Evolutionary conservation across 2,329 filamentous ascomycete species (phyloP).

Genomic region (Blumeria hordei): DNA sequence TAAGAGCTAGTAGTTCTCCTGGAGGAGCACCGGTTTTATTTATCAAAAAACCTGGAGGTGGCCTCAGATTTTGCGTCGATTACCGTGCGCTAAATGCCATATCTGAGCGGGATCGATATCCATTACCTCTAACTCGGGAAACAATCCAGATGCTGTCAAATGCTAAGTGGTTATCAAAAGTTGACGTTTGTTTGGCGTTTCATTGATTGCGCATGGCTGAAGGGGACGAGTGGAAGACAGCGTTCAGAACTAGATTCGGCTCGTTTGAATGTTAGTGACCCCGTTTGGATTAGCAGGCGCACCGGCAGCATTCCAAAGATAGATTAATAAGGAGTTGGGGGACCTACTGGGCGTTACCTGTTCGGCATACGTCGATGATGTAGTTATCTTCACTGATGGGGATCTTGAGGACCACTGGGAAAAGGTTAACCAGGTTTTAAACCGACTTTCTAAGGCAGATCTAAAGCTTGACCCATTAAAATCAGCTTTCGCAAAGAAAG

Average conservation of each 20-base stretch:
- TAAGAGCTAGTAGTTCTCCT: not conserved
- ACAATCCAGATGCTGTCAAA: not conserved
- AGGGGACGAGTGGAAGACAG: not conserved
- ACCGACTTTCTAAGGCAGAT: not conserved
- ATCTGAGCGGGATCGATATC: not conserved
- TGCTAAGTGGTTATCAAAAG: not conserved
- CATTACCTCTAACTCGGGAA: not conserved
- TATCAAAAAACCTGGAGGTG: not conserved
- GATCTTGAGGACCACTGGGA: not conserved
- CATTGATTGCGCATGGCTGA: not conserved
- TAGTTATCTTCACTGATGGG: not conserved
- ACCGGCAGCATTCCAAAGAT: not conserved
- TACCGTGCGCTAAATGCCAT: not conserved
- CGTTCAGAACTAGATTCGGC: not conserved
- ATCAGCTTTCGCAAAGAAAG: not conserved
- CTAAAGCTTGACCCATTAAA: not conserved
- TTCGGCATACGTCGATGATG: not conserved
- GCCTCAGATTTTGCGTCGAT: not conserved
- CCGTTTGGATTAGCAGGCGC: not conserved
- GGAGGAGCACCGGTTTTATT: not conserved
- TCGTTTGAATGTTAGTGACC: conserved; percentile 1
- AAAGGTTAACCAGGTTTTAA: not conserved
- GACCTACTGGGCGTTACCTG: not conserved
- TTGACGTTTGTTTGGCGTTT: not conserved
- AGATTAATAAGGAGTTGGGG: not conserved